These are phyloP conservation scores for Leonotis leonurus DNA, from an alignment of 257 asterid species.

Conservation along the genomic window DNA sequence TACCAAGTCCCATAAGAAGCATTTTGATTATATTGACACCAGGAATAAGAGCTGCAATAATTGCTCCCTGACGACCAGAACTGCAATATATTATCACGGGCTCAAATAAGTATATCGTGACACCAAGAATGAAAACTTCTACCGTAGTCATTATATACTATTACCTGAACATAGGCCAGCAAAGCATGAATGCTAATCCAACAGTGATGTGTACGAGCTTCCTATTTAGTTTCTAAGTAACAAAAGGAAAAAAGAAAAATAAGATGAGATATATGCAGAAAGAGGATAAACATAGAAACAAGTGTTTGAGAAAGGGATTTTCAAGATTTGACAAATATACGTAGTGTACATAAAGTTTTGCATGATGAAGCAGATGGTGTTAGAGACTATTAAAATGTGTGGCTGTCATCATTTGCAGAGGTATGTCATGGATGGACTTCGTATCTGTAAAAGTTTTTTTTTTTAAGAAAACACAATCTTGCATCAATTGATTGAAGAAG, in stretches of 20 bases:
- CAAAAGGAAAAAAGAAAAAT: not conserved
- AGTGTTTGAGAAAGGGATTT: not conserved
- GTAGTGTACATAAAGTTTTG: not conserved
- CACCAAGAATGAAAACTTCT: not conserved
- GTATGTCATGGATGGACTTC: not conserved
- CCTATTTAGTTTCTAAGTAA: constrained; percentile 39
- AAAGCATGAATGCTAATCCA: constrained; percentile 87
- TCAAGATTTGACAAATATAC: not conserved
- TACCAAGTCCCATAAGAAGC: constrained; percentile 79
- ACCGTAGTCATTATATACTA: not conserved
- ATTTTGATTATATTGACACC: constrained; percentile 58
- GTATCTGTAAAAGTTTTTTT: not conserved
- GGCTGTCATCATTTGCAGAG: not conserved
- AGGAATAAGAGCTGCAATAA: constrained; percentile 68
- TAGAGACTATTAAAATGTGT: no score
- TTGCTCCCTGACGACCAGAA: constrained; percentile 71
- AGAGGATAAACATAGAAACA: not conserved
- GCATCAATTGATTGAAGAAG: not conserved
- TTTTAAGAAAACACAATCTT: not conserved
- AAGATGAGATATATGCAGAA: not conserved
- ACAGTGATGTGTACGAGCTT: constrained; percentile 77
- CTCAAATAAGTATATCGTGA: constrained; percentile 14
- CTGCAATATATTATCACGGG: constrained; percentile 36
- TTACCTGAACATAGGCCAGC: constrained; percentile 99
- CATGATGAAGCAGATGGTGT: not conserved